Conservation (phyloP, 495 filamentous ascomycete genomes). For the Aspergillus taichungensis region DNA sequence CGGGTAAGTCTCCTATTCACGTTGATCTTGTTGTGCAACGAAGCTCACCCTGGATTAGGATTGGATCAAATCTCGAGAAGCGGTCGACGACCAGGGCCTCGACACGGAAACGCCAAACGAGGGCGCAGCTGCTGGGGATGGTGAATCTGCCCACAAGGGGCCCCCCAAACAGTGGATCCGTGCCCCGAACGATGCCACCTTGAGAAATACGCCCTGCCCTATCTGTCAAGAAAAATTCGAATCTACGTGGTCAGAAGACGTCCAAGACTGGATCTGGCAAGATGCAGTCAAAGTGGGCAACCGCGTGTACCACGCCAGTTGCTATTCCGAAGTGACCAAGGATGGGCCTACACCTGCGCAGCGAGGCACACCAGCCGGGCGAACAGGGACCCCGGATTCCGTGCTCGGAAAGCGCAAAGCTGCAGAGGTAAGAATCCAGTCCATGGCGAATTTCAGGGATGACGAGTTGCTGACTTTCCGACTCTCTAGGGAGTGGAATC, state of each 20-base stretch:
- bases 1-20: conserved; percentile 57
- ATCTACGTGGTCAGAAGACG: conserved; percentile 79
- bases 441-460: too few species aligned
- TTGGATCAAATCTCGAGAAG: conserved; percentile 79
- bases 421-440: conserved; percentile 43
- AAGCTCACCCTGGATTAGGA: conserved; percentile 42
- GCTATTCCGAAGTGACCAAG: conserved; percentile 74
- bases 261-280: conserved; percentile 95
- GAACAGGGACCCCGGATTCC: conserved; percentile 52
- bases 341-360: conserved; percentile 37
- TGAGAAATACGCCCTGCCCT: conserved; percentile 67
- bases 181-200: conserved; percentile 66
- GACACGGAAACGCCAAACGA: conserved; percentile 32
- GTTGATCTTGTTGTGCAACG: not conserved
- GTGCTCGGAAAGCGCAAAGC: conserved; percentile 71
- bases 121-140: conserved; percentile 23
- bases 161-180: conserved; percentile 66
- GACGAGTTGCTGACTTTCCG: not conserved
- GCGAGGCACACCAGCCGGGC: conserved; percentile 31
- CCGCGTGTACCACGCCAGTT: conserved; percentile 82
- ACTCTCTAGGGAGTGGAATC: conserved; percentile 23
- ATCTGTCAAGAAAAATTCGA: conserved; percentile 95
- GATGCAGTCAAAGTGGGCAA: conserved; percentile 73
- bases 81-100: conserved; percentile 50
- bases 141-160: conserved; percentile 39